Evolutionary conservation across 257 asterid species (phyloP).

Genomic region (Misopates orontium): DNA sequence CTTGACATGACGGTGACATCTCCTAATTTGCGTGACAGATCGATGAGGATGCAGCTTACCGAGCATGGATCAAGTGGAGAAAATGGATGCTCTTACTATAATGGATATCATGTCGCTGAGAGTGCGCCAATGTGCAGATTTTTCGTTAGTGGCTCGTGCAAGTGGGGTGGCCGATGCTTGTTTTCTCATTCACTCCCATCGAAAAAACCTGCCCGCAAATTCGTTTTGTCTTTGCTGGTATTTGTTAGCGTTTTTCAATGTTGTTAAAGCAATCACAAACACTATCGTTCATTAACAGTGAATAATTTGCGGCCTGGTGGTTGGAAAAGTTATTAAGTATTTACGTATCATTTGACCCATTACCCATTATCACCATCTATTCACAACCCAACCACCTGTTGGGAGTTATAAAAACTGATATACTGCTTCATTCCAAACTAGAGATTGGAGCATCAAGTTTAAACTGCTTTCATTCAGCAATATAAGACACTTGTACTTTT

Average conservation of each 20-base stretch:
- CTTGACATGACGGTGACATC: constrained; percentile 27
- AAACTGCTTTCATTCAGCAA: too few relatives aligned
- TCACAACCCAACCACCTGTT: too few relatives aligned
- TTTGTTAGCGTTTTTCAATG: constrained; percentile 2
- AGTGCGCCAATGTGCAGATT: constrained; percentile 62
- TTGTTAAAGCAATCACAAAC: constrained; percentile 1
- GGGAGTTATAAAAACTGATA: constrained; percentile 1
- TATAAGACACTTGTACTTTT: too few relatives aligned
- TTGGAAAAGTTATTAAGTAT: too few relatives aligned
- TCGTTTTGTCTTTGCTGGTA: constrained; percentile 92
- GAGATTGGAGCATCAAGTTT: neutral
- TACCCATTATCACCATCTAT: too few relatives aligned
- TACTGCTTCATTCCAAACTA: neutral
- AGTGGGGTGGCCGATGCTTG: constrained; percentile 70
- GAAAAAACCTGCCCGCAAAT: constrained; percentile 66
- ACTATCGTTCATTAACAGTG: too few relatives aligned
- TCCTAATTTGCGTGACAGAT: constrained; percentile 32
- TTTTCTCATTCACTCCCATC: constrained; percentile 77
- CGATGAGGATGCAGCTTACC: constrained; percentile 67
- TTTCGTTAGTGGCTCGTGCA: constrained; percentile 69
- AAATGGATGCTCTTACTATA: constrained; percentile 12
- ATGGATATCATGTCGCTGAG: constrained; percentile 29
- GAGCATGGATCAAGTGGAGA: constrained; percentile 42
- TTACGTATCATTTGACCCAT: too few relatives aligned
- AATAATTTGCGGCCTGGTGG: too few relatives aligned